Percentiles rank a stretch among this genome's conserved stretches.
These are phyloP conservation scores for Persicaria tinctoria DNA, from an alignment of 148 eudicot species.

Conservation along the genomic window DNA sequence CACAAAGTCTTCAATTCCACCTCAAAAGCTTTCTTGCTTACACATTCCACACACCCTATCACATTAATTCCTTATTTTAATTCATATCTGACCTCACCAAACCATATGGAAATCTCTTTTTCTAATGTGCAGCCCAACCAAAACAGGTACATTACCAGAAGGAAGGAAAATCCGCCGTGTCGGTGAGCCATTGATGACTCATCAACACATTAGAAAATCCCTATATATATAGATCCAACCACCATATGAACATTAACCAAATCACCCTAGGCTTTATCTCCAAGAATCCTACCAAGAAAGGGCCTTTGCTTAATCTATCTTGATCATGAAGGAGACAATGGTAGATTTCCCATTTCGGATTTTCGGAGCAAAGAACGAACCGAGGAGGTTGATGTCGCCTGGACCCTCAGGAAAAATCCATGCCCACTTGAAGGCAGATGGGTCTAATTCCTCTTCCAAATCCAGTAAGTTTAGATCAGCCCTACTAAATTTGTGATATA, in stretches of 20 bases:
- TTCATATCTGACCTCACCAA: background rate
- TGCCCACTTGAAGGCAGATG: background rate
- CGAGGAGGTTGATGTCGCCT: background rate
- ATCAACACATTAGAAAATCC: background rate
- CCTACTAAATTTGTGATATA: no score
- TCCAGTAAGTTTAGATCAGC: background rate
- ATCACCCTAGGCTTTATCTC: no score
- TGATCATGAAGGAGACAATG: background rate
- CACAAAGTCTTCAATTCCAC: background rate
- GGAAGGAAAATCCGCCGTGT: background rate
- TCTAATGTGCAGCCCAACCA: no score
- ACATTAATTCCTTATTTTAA: background rate
- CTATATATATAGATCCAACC: background rate
- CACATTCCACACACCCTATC: background rate
- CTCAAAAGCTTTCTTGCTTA: background rate
- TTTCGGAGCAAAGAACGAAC: background rate
- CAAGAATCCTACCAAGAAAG: no score
- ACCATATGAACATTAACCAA: background rate
- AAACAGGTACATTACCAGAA: background rate
- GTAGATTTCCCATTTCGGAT: background rate
- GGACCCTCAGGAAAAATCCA: background rate
- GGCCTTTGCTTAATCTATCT: background rate
- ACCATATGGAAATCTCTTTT: background rate
- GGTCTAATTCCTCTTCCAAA: background rate
- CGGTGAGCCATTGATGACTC: background rate